These are phyloP conservation scores for Candida glucosophila DNA, from an alignment of 1,139 yeast species.

Conservation along the genomic window DNA sequence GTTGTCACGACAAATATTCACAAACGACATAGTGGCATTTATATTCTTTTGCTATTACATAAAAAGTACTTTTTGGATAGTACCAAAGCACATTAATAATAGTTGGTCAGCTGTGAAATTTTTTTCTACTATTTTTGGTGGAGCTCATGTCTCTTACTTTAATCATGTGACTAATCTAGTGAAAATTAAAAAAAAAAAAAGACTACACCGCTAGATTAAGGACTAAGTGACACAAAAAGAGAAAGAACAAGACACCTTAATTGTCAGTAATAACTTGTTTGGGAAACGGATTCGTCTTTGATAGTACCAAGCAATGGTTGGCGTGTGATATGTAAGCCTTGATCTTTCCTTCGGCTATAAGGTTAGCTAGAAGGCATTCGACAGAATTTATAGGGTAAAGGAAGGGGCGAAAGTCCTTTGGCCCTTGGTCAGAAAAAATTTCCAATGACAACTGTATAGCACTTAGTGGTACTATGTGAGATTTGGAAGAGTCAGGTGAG, in stretches of 20 bases:
- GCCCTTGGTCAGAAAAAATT: conserved; percentile 16
- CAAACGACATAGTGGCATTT: conserved; percentile 67
- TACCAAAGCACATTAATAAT: no score
- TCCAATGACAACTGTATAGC: conserved; percentile 42
- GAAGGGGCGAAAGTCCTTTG: conserved; percentile 5
- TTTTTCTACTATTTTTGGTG: no score
- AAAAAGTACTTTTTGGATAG: no score
- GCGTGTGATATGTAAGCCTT: conserved; percentile 83
- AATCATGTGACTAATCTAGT: neutral
- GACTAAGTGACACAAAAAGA: no score
- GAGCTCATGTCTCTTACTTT: neutral
- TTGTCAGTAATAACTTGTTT: neutral
- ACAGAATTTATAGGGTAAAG: conserved; percentile 37
- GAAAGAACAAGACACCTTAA: neutral
- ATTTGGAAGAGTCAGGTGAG: conserved; percentile 15
- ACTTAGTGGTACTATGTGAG: conserved; percentile 37
- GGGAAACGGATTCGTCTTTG: conserved; percentile 73
- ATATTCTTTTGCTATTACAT: no score
- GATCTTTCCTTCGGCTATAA: conserved; percentile 53
- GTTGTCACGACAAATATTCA: conserved; percentile 94
- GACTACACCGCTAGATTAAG: no score
- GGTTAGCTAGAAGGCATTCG: conserved; percentile 65
- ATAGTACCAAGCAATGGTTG: conserved; percentile 64
- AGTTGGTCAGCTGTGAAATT: no score
- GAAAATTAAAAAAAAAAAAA: neutral